These are phyloP conservation scores for Sporisorium iseilematis-ciliati DNA, from an alignment of 1,284 basidiomycete species.

Conservation along the genomic window DNA sequence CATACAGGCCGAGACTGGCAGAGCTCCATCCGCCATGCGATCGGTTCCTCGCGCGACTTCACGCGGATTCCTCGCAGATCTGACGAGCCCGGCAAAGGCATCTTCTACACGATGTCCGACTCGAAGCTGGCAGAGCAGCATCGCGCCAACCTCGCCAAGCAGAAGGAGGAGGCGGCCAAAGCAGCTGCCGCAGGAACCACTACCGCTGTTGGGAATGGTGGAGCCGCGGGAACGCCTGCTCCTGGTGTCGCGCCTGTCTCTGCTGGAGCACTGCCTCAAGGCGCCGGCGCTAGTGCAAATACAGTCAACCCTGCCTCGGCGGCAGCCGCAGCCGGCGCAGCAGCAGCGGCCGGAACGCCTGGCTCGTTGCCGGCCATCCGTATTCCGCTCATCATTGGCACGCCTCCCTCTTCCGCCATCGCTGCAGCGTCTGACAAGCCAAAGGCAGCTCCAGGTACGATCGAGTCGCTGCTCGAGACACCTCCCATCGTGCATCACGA, in stretches of 20 bases:
- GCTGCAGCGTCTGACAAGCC: constrained; percentile 60
- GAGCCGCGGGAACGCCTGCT: neutral
- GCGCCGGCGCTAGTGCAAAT: constrained; percentile 6
- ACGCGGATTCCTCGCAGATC: constrained; percentile 58
- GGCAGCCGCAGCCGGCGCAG: constrained; percentile 8
- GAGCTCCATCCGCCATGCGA: constrained; percentile 64
- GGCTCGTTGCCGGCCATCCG: constrained; percentile 39
- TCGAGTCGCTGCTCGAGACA: constrained; percentile 71
- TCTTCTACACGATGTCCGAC: constrained; percentile 64
- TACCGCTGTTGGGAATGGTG: constrained; percentile 6
- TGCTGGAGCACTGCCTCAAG: neutral
- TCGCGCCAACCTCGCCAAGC: constrained; percentile 44
- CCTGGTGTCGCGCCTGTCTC: constrained; percentile 9
- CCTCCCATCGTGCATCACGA: constrained; percentile 86
- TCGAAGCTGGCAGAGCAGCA: constrained; percentile 57
- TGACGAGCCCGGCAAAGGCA: constrained; percentile 66
- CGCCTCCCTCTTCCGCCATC: constrained; percentile 72
- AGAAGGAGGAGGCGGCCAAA: constrained; percentile 53
- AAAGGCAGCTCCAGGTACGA: constrained; percentile 63
- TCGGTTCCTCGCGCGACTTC: constrained; percentile 65
- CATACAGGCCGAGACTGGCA: constrained; percentile 67
- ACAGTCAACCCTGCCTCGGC: constrained; percentile 13
- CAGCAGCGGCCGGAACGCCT: constrained; percentile 20
- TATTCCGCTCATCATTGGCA: constrained; percentile 77
- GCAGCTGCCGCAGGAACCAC: constrained; percentile 29